Evolutionary conservation across 2,329 filamentous ascomycete species (phyloP), one percentile per base, ranked within the genome.

Genomic region (Immersiporthe knoxdaviesiana): DNA sequence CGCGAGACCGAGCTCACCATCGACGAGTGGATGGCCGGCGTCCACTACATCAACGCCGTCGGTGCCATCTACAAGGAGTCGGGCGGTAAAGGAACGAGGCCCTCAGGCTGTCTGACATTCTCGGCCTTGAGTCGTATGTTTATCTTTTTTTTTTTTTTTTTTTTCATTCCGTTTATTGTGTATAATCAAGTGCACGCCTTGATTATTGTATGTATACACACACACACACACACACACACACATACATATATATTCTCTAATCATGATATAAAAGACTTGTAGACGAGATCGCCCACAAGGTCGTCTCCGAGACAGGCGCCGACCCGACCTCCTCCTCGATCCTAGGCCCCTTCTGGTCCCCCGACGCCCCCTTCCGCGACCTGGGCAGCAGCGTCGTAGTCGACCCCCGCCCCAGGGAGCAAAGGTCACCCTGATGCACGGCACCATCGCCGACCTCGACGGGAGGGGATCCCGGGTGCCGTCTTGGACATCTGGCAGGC

Each of bases 261-360:
- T 35, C 35, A 63, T n/a, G n/a, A n/a, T n/a, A n/a, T n/a, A 37
- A 14, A 35, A 75, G 75, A 0, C 80, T 86, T 6, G 87, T 90
- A 64, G 88, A 91, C 74, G 87, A 90, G 74, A 90, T 91, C 73
- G 89, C 88, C 32, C 87, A 86, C 79, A 87, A 85, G 59, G 85
- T 84, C 11, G 80, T 83, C 41, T 78, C 81, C 71, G 67, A 67
- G 35, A 66, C 67, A 44, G 66, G 60, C 67, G 79, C 78, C 56
- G 81, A 85, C 50, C 81, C 86, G 50, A 90, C 88, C 6, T 82
- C 87, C 18, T 88, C 88, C n/a, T 87, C 89, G 52, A 90, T 91
- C 69, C 83, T 92, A 1, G 90, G 90, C 1, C 90, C 90, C 2
- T 92, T 92, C 79, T 91, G 87, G 83, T 83, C 88, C 21, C 81